A percentile compares a stretch with the other conserved stretches of the same genome.
These are phyloP conservation scores for Dimocarpus longan DNA, from an alignment of 345 rosid genomes.

Conservation along the genomic window DNA sequence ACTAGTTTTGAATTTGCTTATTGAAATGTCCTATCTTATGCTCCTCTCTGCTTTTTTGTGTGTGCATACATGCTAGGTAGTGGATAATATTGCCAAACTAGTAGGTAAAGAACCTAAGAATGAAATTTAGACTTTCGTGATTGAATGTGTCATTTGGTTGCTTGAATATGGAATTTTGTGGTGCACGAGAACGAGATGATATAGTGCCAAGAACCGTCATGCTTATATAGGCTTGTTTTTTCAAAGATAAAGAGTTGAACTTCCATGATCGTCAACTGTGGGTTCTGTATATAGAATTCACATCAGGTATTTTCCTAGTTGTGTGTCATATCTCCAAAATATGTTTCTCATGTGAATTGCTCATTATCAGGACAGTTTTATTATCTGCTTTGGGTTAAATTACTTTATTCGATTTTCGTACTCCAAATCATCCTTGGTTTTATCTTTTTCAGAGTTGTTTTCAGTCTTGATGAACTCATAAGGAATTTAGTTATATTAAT, in stretches of 20 bases:
- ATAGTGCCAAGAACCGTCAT: neutral
- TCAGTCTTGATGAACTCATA: neutral
- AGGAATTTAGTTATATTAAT: too few relatives aligned
- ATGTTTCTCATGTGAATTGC: slow-evolving; percentile 2
- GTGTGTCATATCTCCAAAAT: neutral
- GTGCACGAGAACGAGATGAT: neutral
- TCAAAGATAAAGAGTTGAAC: neutral
- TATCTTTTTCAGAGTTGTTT: neutral
- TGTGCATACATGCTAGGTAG: neutral
- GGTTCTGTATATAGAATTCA: neutral
- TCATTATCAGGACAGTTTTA: neutral
- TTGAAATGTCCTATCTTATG: neutral
- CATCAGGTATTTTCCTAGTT: neutral
- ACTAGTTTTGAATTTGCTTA: neutral
- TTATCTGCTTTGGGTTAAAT: neutral
- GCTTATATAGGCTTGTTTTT: neutral
- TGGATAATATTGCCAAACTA: neutral
- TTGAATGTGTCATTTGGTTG: neutral
- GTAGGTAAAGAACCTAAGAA: neutral
- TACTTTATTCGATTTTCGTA: neutral
- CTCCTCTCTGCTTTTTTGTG: neutral
- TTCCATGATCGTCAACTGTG: neutral
- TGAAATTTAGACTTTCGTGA: neutral
- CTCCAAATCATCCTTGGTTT: neutral
- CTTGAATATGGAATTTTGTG: neutral